Percentiles rank a stretch among this genome's conserved stretches.
These are phyloP conservation scores for Alloascoidea africana DNA, from an alignment of 805 yeast species.

Conservation along the genomic window DNA sequence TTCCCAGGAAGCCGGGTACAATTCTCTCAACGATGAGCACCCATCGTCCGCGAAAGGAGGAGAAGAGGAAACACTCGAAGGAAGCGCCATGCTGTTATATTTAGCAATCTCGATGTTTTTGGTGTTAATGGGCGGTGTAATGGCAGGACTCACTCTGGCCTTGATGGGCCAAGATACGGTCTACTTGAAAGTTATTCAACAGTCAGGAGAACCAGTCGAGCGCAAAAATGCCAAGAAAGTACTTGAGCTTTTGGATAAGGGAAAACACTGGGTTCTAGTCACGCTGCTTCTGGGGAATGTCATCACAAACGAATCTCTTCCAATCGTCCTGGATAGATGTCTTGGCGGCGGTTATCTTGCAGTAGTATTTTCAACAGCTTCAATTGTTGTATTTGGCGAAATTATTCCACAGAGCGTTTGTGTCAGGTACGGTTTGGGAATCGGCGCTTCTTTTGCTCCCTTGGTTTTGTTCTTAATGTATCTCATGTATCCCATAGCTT, in stretches of 20 bases:
- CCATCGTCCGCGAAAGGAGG: too few relatives aligned
- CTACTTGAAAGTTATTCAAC: constrained; percentile 61
- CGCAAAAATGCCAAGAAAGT: constrained; percentile 45
- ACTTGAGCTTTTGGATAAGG: constrained; percentile 42
- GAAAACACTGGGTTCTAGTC: constrained; percentile 74
- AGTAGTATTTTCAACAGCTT: constrained; percentile 59
- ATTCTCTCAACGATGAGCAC: too few relatives aligned
- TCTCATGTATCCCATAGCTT: constrained; percentile 63
- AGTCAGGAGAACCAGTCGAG: constrained; percentile 42
- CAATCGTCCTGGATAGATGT: constrained; percentile 64
- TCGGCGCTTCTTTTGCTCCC: constrained; percentile 65
- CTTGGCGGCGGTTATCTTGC: constrained; percentile 85
- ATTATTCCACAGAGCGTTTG: constrained; percentile 72
- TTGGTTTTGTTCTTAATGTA: constrained; percentile 61
- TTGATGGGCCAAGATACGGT: constrained; percentile 84
- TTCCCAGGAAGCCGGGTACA: too few relatives aligned
- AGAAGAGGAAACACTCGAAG: too few relatives aligned
- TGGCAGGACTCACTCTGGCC: constrained; percentile 71
- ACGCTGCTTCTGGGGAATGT: constrained; percentile 61
- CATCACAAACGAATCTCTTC: constrained; percentile 69
- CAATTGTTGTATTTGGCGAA: constrained; percentile 71
- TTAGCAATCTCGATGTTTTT: constrained; percentile 40
- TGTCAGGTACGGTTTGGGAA: constrained; percentile 65
- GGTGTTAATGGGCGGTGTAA: constrained; percentile 65
- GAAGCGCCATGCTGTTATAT: too few relatives aligned